These are phyloP conservation scores for Colletotrichum sp. DNA, from an alignment of 2,329 filamentous ascomycete genomes.

Conservation along the genomic window DNA sequence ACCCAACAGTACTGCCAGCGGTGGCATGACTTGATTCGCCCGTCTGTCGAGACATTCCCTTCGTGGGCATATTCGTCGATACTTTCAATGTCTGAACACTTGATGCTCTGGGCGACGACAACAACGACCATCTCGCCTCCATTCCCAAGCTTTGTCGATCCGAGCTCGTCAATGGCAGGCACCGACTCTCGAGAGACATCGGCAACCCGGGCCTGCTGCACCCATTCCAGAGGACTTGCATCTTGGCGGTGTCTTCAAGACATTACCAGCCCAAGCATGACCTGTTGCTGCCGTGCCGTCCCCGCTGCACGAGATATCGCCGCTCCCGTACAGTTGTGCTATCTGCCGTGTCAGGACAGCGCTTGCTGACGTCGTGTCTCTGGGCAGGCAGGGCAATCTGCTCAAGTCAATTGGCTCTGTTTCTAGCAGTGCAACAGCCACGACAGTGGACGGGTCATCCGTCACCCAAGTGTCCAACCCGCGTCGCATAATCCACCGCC, in stretches of 20 bases:
- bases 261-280: background rate
- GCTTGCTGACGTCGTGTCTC: slow-evolving; percentile 2
- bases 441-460: background rate
- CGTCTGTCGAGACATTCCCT: background rate
- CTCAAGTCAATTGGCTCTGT: slow-evolving; percentile 1
- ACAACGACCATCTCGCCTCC: background rate
- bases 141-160: background rate
- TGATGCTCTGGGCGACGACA: background rate
- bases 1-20: background rate
- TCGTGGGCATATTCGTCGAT: background rate
- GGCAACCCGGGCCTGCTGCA: background rate
- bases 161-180: background rate
- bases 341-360: background rate
- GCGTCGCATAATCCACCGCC: background rate
- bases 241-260: background rate
- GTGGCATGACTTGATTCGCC: background rate
- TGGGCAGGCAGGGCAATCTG: background rate
- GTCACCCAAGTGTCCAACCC: background rate
- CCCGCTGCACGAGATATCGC: background rate
- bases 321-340: background rate
- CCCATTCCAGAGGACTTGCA: background rate
- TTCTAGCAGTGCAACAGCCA: background rate
- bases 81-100: background rate
- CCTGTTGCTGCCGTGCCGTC: background rate
- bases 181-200: too few relatives aligned